These are phyloP conservation scores for Coccinonectria pachysandricola DNA, from an alignment of 2,329 filamentous ascomycete species.

Conservation along the genomic window DNA sequence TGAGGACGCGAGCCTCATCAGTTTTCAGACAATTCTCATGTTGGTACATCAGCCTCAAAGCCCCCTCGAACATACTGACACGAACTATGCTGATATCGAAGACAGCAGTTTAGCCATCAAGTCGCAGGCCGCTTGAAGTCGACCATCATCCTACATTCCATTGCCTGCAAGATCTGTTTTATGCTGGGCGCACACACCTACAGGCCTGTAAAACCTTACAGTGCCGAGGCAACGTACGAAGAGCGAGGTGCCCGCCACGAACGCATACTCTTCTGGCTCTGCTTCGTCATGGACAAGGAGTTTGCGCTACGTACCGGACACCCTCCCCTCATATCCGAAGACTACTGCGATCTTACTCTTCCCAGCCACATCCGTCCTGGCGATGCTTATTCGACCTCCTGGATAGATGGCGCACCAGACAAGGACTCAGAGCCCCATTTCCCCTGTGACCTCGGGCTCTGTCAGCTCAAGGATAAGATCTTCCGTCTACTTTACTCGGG, in stretches of 20 bases:
- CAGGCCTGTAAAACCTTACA: not conserved
- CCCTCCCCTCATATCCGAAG: slow-evolving; percentile 25
- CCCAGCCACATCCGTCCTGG: too few species aligned
- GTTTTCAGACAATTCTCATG: slow-evolving; percentile 3
- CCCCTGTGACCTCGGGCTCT: slow-evolving; percentile 35
- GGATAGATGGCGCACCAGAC: not conserved
- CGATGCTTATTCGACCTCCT: not conserved
- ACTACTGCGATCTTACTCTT: slow-evolving; percentile 13
- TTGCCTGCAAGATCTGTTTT: slow-evolving; percentile 5
- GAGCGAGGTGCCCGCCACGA: slow-evolving; percentile 20
- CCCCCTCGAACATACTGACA: not conserved
- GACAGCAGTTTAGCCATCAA: not conserved
- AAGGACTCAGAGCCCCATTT: not conserved
- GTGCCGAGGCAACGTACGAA: not conserved
- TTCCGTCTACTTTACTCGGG: slow-evolving; percentile 38
- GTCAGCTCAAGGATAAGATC: slow-evolving; percentile 39
- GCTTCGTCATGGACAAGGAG: slow-evolving; percentile 19
- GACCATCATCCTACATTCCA: slow-evolving; percentile 3
- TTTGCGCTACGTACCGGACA: slow-evolving; percentile 12
- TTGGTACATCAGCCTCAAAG: slow-evolving; percentile 1
- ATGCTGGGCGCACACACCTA: slow-evolving; percentile 4
- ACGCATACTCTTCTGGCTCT: slow-evolving; percentile 17
- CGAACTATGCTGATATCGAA: slow-evolving; percentile 1
- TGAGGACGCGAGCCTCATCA: slow-evolving; percentile 1
- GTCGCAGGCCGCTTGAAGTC: slow-evolving; percentile 3